Evolutionary conservation across 768 basidiomycete genomes (phyloP), one percentile per base, ranked within the genome.

Genomic region (Dioszegia crocea): DNA sequence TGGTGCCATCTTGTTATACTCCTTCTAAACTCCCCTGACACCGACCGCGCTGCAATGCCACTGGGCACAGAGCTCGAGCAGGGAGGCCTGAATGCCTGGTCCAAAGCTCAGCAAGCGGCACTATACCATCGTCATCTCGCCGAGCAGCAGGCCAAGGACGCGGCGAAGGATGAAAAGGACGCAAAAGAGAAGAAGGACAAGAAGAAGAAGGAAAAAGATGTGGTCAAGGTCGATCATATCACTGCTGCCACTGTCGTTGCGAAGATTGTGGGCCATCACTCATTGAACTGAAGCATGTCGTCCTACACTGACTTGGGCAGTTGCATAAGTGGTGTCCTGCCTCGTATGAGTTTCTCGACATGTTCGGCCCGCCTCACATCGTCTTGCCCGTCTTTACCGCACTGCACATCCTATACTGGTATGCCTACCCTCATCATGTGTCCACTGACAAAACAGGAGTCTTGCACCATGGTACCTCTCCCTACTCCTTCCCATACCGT

Each of bases 381-480:
- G 57, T 54, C 6, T 50, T 73, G 10, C 44, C 62, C 2, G 30
- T 59, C 8, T 52, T 68, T 33, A 26, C 66, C 30, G 26, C 57
- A 2, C 27, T 62, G 9, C 71, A 73, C 46, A 14, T 65, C 4
- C 29, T 59, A 0, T 70, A 39, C 51, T 68, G 65, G 71, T 71
- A 21, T 4, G 12, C 46, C 47, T 24, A n/a, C 4, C 21, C 30
- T 24, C 19, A 24, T 17, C 14, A 19, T 19, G 2, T 23, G 19
- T 33, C 10, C 57, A 24, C 53, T 38, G 8, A 45, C 16, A 29
- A 3, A 17, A 21, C 3, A 60, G 43, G 50, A n/a, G n/a, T 16
- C 17, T 26, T 4, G 43, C 62, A 3, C 71, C 71, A 6, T 68
- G 64, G 63, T 67, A 73, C 43, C 58, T 70, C 38, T 60, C 59